Conservation (phyloP, 148 eudicot genomes). For the Nepenthes mirabilis region DNA sequence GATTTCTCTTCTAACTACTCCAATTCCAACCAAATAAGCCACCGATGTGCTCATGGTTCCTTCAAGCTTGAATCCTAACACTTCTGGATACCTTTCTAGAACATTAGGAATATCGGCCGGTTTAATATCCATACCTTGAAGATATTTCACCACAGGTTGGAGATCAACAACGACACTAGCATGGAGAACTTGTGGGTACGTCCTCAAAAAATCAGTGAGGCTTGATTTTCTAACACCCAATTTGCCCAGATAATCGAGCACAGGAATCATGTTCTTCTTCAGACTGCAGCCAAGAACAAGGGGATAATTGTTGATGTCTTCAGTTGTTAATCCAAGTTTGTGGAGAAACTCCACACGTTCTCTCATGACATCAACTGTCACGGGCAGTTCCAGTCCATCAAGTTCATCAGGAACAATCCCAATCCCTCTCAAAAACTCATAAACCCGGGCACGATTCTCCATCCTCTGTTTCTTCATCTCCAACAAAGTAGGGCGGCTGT, state of each 20-base stretch:
- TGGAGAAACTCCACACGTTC: slow-evolving; percentile 92
- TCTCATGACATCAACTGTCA: slow-evolving; percentile 91
- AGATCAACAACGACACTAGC: slow-evolving; percentile 95
- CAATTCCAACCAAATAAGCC: slow-evolving; percentile 92
- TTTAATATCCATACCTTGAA: slow-evolving; percentile 79
- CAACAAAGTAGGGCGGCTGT: slow-evolving; percentile 64
- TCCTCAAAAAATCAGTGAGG: slow-evolving; percentile 62
- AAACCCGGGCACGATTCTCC: slow-evolving; percentile 74
- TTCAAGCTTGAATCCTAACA: slow-evolving; percentile 92
- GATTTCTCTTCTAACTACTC: slow-evolving; percentile 84
- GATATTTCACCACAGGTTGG: slow-evolving; percentile 86
- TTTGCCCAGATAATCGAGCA: slow-evolving; percentile 95
- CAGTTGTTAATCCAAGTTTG: slow-evolving; percentile 69
- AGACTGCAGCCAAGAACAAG: slow-evolving; percentile 99
- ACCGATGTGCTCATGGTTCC: slow-evolving; percentile 99
- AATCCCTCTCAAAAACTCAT: slow-evolving; percentile 69
- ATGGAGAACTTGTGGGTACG: slow-evolving; percentile 93
- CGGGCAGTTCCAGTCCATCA: slow-evolving; percentile 91
- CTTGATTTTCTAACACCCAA: slow-evolving; percentile 75
- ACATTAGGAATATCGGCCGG: slow-evolving; percentile 68
- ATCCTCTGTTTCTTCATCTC: slow-evolving; percentile 72
- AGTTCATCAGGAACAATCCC: slow-evolving; percentile 84
- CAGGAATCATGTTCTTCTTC: slow-evolving; percentile 96
- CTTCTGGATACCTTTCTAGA: slow-evolving; percentile 81
- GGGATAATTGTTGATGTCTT: slow-evolving; percentile 91